phyloP scores from a whole-genome alignment of 257 asterid genomes.

The Gentiana straminea region DNA sequence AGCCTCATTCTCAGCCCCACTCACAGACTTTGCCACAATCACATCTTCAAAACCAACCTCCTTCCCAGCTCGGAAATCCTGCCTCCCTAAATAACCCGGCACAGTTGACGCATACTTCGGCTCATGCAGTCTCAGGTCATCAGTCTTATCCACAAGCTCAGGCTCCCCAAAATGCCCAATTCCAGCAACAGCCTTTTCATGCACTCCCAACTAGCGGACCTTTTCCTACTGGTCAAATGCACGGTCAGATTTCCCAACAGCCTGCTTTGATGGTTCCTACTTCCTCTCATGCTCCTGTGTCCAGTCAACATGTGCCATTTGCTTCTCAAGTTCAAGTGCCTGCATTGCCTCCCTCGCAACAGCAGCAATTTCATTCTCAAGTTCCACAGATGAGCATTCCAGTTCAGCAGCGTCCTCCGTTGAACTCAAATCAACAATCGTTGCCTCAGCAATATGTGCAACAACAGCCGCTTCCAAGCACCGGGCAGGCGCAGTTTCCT shows the following conservation, averaged over 20 bases:
- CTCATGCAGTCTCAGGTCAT: constrained; percentile 46
- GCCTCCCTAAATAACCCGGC: constrained; percentile 26
- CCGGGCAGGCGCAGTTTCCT: constrained; percentile 40
- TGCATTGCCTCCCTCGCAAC: constrained; percentile 27
- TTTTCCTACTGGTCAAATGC: constrained; percentile 35
- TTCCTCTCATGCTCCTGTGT: constrained; percentile 31
- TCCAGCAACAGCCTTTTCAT: constrained; percentile 36
- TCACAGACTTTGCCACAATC: constrained; percentile 37
- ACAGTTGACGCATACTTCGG: constrained; percentile 35
- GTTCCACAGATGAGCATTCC: constrained; percentile 33
- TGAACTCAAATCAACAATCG: constrained; percentile 43
- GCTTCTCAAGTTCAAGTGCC: constrained; percentile 42
- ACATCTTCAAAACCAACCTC: constrained; percentile 31
- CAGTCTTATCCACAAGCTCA: constrained; percentile 59
- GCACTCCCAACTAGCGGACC: constrained; percentile 35
- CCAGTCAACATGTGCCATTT: constrained; percentile 34
- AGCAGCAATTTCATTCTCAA: constrained; percentile 48
- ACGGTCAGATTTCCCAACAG: constrained; percentile 47
- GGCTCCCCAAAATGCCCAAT: constrained; percentile 33
- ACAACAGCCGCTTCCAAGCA: constrained; percentile 42
- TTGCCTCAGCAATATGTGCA: constrained; percentile 45
- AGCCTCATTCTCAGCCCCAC: constrained; percentile 29
- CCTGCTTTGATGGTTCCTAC: constrained; percentile 44
- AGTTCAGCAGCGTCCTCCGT: constrained; percentile 39
- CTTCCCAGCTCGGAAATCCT: constrained; percentile 48